Percentiles rank a stretch among this genome's conserved stretches.
These are phyloP conservation scores for Cryptosporidium muris DNA, from an alignment of 169 alveolate genomes.

Conservation along the genomic window DNA sequence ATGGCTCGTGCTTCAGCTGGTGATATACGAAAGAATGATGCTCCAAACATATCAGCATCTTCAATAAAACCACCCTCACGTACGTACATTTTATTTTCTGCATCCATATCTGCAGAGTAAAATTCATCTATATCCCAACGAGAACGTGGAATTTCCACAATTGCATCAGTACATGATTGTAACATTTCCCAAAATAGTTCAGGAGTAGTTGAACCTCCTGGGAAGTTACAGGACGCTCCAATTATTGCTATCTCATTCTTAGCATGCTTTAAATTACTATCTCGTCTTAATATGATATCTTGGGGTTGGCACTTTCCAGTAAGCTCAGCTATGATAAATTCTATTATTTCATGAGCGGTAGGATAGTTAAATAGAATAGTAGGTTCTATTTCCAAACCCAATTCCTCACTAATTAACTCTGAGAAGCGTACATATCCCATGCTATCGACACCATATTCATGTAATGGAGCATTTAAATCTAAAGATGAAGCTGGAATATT, in stretches of 20 bases:
- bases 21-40: constrained; percentile 75
- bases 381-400: constrained; percentile 76
- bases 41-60: constrained; percentile 79
- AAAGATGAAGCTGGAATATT: constrained; percentile 45
- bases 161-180: constrained; percentile 75
- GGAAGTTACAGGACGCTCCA: constrained; percentile 78
- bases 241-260: constrained; percentile 72
- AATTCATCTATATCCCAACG: constrained; percentile 83
- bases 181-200: constrained; percentile 75
- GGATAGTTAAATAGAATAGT: constrained; percentile 80
- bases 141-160: constrained; percentile 76
- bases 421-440: constrained; percentile 79
- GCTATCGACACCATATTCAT: constrained; percentile 80
- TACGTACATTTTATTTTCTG: constrained; percentile 80
- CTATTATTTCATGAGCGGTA: constrained; percentile 76
- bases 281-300: not conserved
- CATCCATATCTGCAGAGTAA: constrained; percentile 78
- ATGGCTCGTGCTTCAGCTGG: constrained; percentile 81
- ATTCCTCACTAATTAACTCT: constrained; percentile 74
- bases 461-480: constrained; percentile 78
- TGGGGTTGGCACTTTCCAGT: constrained; percentile 1
- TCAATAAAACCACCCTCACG: constrained; percentile 83
- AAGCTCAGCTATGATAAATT: constrained; percentile 73
- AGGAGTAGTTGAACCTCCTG: constrained; percentile 78
- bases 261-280: not conserved